These are phyloP conservation scores for Megacollybia marginata DNA, from an alignment of 768 basidiomycete species.

Conservation along the genomic window DNA sequence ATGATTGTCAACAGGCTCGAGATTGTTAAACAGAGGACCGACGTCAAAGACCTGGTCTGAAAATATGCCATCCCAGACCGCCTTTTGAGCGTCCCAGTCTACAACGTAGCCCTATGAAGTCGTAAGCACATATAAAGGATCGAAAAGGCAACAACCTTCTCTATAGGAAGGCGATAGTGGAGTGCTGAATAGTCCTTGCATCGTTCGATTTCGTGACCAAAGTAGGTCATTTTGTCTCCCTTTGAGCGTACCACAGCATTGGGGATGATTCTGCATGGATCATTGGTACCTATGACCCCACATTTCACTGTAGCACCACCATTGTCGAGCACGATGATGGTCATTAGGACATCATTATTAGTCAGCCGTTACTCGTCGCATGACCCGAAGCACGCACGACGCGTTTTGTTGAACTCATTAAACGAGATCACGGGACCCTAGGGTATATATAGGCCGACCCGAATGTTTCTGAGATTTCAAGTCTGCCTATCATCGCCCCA, in stretches of 20 bases:
- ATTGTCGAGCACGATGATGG: slow-evolving; percentile 5
- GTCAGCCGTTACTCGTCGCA: no score
- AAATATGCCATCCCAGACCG: slow-evolving; percentile 89
- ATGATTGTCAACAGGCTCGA: neutral
- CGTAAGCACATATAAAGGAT: slow-evolving; percentile 11
- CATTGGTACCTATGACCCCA: neutral
- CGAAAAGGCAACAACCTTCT: slow-evolving; percentile 51
- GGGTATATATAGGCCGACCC: no score
- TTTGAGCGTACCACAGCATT: slow-evolving; percentile 86
- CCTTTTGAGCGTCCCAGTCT: slow-evolving; percentile 95
- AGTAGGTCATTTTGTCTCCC: slow-evolving; percentile 73
- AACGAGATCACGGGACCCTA: no score
- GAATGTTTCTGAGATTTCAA: no score
- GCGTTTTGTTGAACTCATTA: no score
- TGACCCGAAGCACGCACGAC: no score
- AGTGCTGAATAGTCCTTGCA: slow-evolving; percentile 80
- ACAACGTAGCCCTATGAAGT: slow-evolving; percentile 74
- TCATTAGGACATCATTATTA: neutral
- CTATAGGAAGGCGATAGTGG: slow-evolving; percentile 79
- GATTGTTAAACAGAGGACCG: slow-evolving; percentile 11
- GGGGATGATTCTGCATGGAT: slow-evolving; percentile 48
- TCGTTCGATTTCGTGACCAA: slow-evolving; percentile 75
- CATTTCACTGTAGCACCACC: slow-evolving; percentile 5
- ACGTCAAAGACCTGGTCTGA: slow-evolving; percentile 65
- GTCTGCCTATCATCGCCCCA: no score